phyloP scores from a whole-genome alignment of 306 rosid genomes.

The Dryas drummondii region DNA sequence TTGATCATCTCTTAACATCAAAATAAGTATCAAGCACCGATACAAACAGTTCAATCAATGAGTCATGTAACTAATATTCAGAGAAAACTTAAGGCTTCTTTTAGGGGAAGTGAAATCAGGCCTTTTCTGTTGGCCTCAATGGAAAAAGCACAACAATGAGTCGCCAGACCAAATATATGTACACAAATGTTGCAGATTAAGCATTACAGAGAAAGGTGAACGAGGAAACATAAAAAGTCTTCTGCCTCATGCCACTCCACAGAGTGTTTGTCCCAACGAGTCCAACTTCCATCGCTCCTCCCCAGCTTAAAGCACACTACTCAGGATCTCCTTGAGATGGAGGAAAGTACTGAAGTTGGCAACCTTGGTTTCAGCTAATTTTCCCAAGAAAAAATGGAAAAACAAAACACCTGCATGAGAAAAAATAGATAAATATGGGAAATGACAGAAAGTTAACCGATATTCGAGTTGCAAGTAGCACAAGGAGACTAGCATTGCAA shows the following conservation, averaged over 20 bases:
- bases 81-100: slow-evolving; percentile 18
- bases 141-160: slow-evolving; percentile 24
- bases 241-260: slow-evolving; percentile 27
- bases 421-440: slow-evolving; percentile 1
- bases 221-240: slow-evolving; percentile 13
- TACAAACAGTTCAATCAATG: slow-evolving; percentile 29
- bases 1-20: slow-evolving; percentile 9
- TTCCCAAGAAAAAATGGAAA: slow-evolving; percentile 20
- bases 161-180: slow-evolving; percentile 52
- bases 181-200: slow-evolving; percentile 38
- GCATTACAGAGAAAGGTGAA: slow-evolving; percentile 16
- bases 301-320: slow-evolving; percentile 16
- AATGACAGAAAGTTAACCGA: neutral
- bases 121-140: slow-evolving; percentile 33
- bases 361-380: slow-evolving; percentile 32
- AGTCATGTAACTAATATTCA: slow-evolving; percentile 8
- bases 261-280: slow-evolving; percentile 11
- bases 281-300: slow-evolving; percentile 1
- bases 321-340: slow-evolving; percentile 25
- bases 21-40: slow-evolving; percentile 25
- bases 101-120: slow-evolving; percentile 26
- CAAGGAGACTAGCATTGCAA: neutral
- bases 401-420: slow-evolving; percentile 37
- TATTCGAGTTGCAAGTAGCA: neutral
- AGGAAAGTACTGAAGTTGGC: slow-evolving; percentile 20